Conservation (phyloP, 441 rosid species). For the Gossypium lobatum region DNA sequence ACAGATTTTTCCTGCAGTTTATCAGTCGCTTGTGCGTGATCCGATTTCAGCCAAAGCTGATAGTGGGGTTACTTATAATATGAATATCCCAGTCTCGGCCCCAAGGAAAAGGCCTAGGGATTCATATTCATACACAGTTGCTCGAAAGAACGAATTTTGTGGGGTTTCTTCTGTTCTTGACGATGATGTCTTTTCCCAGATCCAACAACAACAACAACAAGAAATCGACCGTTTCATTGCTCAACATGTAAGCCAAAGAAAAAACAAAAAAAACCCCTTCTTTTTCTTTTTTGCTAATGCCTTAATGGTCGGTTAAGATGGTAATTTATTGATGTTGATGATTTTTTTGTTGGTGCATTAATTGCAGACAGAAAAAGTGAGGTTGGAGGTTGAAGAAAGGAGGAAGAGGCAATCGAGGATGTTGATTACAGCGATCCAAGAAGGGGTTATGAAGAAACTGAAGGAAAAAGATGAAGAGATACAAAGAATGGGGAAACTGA, state of each 20-base stretch:
- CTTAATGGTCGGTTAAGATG: not conserved
- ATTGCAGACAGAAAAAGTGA: conserved; percentile 47
- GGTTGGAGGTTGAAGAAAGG: conserved; percentile 50
- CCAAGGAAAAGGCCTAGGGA: conserved; percentile 35
- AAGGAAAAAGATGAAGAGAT: conserved; percentile 66
- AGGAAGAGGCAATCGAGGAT: conserved; percentile 50
- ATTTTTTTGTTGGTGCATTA: not conserved
- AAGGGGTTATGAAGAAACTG: conserved; percentile 32
- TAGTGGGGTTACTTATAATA: conserved; percentile 33
- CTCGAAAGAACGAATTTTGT: conserved; percentile 21
- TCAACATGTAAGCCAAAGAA: conserved; percentile 28
- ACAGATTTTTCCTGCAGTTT: conserved; percentile 15
- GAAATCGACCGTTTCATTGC: conserved; percentile 35
- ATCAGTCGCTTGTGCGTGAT: conserved; percentile 23
- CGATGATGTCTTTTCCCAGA: conserved; percentile 29
- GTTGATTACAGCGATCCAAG: conserved; percentile 40
- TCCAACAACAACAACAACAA: conserved; percentile 36
- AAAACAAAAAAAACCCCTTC: not conserved
- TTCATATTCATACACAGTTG: not conserved
- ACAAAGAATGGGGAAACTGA: conserved; percentile 40
- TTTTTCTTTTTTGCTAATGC: not conserved
- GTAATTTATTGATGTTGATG: not conserved
- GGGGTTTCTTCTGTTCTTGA: conserved; percentile 26
- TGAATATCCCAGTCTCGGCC: conserved; percentile 15
- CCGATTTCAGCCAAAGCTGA: conserved; percentile 29